These are phyloP conservation scores for Pseudogymnoascus sp. DNA, from an alignment of 2,329 filamentous ascomycete genomes.

Conservation along the genomic window DNA sequence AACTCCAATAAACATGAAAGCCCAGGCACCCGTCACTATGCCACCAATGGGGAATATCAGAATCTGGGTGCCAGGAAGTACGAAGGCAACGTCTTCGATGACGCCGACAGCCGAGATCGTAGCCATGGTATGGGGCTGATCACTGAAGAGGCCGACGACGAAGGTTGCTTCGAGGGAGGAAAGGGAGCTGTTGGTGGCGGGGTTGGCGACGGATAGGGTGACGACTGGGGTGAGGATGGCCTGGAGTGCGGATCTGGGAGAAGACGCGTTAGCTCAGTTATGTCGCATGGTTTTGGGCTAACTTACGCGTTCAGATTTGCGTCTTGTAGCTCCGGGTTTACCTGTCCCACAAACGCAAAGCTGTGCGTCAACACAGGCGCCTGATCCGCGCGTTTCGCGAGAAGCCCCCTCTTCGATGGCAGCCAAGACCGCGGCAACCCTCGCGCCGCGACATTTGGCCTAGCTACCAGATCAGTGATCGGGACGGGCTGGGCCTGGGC, in stretches of 20 bases:
- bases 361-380: constrained; percentile 45
- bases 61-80: constrained; percentile 59
- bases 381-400: constrained; percentile 17
- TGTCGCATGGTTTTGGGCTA: background rate
- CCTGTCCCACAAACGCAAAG: constrained; percentile 60
- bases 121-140: constrained; percentile 33
- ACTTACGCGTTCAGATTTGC: constrained; percentile 53
- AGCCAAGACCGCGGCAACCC: constrained; percentile 22
- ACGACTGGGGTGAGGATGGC: constrained; percentile 59
- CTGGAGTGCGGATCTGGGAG: constrained; percentile 37
- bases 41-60: constrained; percentile 62
- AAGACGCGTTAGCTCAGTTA: background rate
- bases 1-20: constrained; percentile 44
- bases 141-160: constrained; percentile 60
- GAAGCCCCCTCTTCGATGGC: constrained; percentile 16
- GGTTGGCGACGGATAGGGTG: constrained; percentile 49
- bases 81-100: constrained; percentile 41
- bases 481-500: constrained; percentile 42
- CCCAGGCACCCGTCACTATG: constrained; percentile 57
- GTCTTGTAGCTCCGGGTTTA: constrained; percentile 48
- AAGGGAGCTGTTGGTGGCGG: constrained; percentile 49
- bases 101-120: constrained; percentile 22
- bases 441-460: constrained; percentile 13
- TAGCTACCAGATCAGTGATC: constrained; percentile 18
- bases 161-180: constrained; percentile 64